Base-by-base conservation (phyloP, 2,329 filamentous ascomycete species). In the Fusarium globosum region DNA sequence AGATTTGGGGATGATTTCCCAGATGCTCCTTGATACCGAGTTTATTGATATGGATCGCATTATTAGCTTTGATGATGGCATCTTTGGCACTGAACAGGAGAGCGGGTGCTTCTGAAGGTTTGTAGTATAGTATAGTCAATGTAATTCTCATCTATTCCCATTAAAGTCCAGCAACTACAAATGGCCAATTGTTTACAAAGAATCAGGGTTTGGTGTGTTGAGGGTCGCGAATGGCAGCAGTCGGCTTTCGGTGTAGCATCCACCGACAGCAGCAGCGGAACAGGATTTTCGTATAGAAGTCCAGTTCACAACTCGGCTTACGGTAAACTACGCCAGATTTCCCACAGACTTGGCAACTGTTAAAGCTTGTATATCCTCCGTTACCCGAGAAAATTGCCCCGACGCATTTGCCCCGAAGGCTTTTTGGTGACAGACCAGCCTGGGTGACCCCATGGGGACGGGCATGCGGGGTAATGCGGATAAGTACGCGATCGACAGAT, bases 151-250 rank as follows among this genome's bases (percentile, higher is more conserved):
- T 26, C 8, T 2, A 7, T 20, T 26, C 9, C 2, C 0, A 12
- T 23, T 11, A 5, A 6, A 13, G 4, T 18, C 7, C 16, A 26
- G 5, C 16, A 18, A 18, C n/a, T 18, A 18, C 23, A 20, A 45
- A 0, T 18, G 6, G 11, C 6, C 2, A 42, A 42, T n/a, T n/a
- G 10, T 15, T n/a, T 4, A 2, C 21, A 42, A n/a, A n/a, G 14
- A 16, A 42, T 42, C 41, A 42, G 14, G 14, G 15, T 21, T 42
- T 1, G 41, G 41, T 42, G 3, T n/a, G 41, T 42, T 9, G 7
- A 33, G 30, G 12, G 30, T 33, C 30, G 30, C 30, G 30, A 20
- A 9, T 26, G 23, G 18, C 42, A 28, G 43, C 4, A 26, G 5
- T 28, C 23, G 43, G 18, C 10, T 16, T 26, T 45, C 23, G 42